A percentile compares a stretch with the other conserved stretches of the same genome.
Evolutionary conservation across 805 yeast species (phyloP).

Genomic region (Candida montana): DNA sequence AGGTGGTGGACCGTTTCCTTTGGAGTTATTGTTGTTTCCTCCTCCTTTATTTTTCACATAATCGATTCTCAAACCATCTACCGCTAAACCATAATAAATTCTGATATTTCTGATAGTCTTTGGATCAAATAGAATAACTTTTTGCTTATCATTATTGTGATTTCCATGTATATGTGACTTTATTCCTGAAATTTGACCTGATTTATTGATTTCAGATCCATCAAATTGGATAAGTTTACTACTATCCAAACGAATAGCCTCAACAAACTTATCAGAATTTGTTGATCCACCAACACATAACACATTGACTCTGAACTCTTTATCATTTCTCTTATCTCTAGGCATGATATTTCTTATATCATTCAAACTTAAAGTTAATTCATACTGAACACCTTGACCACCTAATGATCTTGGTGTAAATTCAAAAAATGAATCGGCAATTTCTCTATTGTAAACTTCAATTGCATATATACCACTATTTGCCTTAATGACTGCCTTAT

Average conservation of each 20-base stretch:
- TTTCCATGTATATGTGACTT: constrained; percentile 34
- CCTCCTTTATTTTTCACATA: constrained; percentile 12
- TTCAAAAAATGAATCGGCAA: constrained; percentile 50
- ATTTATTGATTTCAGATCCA: constrained; percentile 21
- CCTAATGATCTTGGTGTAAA: constrained; percentile 50
- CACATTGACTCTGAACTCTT: constrained; percentile 43
- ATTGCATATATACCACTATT: constrained; percentile 67
- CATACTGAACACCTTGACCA: constrained; percentile 57
- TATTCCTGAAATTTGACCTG: constrained; percentile 33
- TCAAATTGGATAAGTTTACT: constrained; percentile 23
- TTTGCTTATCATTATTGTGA: constrained; percentile 20
- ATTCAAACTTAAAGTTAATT: constrained; percentile 43
- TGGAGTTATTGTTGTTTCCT: constrained; percentile 4
- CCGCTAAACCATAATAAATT: constrained; percentile 67
- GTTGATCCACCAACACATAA: constrained; percentile 60
- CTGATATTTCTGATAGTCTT: constrained; percentile 45
- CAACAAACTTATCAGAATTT: constrained; percentile 45
- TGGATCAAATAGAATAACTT: constrained; percentile 32
- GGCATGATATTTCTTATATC: constrained; percentile 36
- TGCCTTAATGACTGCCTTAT: constrained; percentile 43
- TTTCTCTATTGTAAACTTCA: constrained; percentile 50
- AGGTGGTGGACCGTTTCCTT: constrained; percentile 31
- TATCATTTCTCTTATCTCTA: constrained; percentile 26
- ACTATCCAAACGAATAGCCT: constrained; percentile 11
- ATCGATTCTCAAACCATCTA: constrained; percentile 72